A percentile compares a stretch with the other conserved stretches of the same genome.
These are phyloP conservation scores for Eucalyptus lansdowneana DNA, from an alignment of 345 rosid species.

Conservation along the genomic window DNA sequence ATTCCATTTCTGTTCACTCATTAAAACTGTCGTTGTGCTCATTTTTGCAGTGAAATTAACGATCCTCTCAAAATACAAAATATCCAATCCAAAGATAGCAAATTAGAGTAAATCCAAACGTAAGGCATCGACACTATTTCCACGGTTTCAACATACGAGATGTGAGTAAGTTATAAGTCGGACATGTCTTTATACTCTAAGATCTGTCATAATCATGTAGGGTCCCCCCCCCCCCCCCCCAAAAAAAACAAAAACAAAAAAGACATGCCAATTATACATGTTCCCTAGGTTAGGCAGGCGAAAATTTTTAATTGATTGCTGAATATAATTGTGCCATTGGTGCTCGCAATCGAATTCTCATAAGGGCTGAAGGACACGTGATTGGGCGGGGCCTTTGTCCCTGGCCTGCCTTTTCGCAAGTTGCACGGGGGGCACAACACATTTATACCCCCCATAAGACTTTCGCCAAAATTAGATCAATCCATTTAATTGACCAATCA, in stretches of 20 bases:
- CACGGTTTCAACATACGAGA: rapidly evolving
- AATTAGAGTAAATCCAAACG: neutral
- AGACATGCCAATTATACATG: neutral
- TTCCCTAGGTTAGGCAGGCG: neutral
- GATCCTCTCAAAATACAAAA: neutral
- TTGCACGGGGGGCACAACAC: neutral
- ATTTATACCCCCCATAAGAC: neutral
- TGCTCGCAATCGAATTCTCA: neutral
- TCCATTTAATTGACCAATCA: neutral
- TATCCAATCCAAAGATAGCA: rapidly evolving
- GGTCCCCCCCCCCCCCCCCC: no score
- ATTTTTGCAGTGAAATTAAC: neutral
- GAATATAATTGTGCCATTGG: neutral
- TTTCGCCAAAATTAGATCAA: neutral
- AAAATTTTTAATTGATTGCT: neutral
- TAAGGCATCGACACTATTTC: neutral
- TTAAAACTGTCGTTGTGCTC: neutral
- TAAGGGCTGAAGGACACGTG: neutral
- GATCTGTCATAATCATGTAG: neutral
- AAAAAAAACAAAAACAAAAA: no score
- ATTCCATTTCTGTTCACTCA: neutral
- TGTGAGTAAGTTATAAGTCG: neutral
- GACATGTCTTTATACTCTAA: neutral
- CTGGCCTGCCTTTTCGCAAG: neutral
- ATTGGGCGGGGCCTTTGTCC: neutral